Percentiles rank a stretch among this genome's conserved stretches.
Conservation (phyloP, 2,329 filamentous ascomycete genomes). For the Aspergillus sp. region DNA sequence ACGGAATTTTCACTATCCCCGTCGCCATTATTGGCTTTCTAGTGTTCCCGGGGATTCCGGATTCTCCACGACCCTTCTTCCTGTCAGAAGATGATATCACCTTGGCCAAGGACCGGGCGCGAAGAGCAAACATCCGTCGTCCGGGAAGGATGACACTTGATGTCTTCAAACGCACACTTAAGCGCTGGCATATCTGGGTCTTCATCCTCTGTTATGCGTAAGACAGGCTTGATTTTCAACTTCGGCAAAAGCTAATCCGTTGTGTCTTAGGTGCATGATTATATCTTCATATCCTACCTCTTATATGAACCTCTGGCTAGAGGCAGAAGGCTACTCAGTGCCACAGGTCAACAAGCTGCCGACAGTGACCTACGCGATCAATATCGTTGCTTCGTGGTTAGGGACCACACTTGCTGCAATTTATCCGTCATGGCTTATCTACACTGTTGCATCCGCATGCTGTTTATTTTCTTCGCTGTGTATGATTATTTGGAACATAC, state of each 20-base stretch:
- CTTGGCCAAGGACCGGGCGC: constrained; percentile 39
- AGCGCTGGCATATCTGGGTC: constrained; percentile 56
- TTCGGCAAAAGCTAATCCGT: background rate
- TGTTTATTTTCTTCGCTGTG: constrained; percentile 50
- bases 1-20: constrained; percentile 59
- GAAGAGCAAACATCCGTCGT: constrained; percentile 31
- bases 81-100: constrained; percentile 39
- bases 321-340: constrained; percentile 51
- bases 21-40: constrained; percentile 58
- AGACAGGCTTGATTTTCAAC: constrained; percentile 31
- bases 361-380: constrained; percentile 52
- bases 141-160: constrained; percentile 47
- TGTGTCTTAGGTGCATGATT: constrained; percentile 43
- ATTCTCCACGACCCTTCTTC: constrained; percentile 44
- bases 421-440: constrained; percentile 54
- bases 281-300: constrained; percentile 47
- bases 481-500: constrained; percentile 55
- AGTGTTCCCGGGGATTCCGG: constrained; percentile 48
- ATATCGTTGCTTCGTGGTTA: constrained; percentile 52
- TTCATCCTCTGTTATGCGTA: constrained; percentile 54
- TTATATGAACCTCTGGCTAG: constrained; percentile 59
- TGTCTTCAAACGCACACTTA: constrained; percentile 50
- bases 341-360: constrained; percentile 55
- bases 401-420: constrained; percentile 55
- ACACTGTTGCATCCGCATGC: constrained; percentile 44